These are phyloP conservation scores for Barbarea vulgaris DNA, from an alignment of 345 rosid species.

Conservation along the genomic window DNA sequence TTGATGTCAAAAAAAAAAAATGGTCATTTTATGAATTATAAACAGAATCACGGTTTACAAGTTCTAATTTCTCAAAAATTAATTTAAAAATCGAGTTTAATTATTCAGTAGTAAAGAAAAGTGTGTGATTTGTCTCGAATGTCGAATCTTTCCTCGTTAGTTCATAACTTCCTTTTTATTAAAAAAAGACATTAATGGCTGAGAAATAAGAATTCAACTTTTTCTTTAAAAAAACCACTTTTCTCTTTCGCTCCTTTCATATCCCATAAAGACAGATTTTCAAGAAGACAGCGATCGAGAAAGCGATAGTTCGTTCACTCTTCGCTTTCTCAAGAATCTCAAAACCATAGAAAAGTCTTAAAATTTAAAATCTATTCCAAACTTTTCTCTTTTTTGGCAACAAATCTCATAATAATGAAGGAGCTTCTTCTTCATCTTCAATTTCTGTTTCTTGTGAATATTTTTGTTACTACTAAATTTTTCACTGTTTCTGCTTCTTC, in stretches of 20 bases:
- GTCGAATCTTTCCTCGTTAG: background rate
- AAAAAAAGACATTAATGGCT: background rate
- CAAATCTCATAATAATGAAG: background rate
- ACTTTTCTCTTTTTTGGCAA: constrained; percentile 13
- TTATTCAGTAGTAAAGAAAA: background rate
- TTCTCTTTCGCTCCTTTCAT: constrained; percentile 2
- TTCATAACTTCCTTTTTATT: background rate
- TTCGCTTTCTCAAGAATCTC: constrained; percentile 29
- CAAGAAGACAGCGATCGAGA: constrained; percentile 23
- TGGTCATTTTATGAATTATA: background rate
- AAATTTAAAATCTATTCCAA: constrained; percentile 12
- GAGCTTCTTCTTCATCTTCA: constrained; percentile 18
- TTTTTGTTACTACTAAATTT: background rate
- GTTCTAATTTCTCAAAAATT: background rate
- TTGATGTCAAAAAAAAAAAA: too few relatives aligned
- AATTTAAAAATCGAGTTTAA: background rate
- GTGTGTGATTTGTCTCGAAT: background rate
- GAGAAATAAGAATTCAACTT: background rate
- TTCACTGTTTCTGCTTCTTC: constrained; percentile 3
- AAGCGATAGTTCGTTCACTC: constrained; percentile 32
- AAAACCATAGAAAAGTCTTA: background rate
- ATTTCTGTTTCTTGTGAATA: constrained; percentile 3
- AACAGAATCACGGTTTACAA: background rate
- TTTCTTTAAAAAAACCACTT: background rate
- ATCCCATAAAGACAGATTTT: background rate